Evolutionary conservation across 176 grass and related monocot species (phyloP).

Genomic region (Aegilops tauschii): DNA sequence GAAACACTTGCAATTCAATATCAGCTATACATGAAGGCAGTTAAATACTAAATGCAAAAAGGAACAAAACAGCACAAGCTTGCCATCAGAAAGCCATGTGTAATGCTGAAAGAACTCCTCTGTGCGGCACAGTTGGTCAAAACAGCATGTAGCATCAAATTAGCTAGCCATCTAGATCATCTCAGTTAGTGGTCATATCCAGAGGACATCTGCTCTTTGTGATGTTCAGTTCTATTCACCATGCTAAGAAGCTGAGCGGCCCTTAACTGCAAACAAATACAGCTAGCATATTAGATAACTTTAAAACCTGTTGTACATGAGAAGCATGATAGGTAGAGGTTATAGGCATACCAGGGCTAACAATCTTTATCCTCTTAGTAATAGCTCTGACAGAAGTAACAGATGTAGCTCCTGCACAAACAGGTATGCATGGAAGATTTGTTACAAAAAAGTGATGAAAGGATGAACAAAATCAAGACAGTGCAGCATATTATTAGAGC

Average conservation of each 20-base stretch:
- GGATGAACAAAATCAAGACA: not conserved
- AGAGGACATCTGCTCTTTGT: not conserved
- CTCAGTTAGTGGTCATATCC: conserved; percentile 22
- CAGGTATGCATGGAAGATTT: conserved; percentile 1
- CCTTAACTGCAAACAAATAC: conserved; percentile 44
- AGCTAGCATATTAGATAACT: not conserved
- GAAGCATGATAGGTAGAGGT: not conserved
- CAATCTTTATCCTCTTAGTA: conserved; percentile 85
- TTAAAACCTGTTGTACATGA: not conserved
- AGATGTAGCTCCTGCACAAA: conserved; percentile 46
- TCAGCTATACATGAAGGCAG: conserved; percentile 16
- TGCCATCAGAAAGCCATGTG: not conserved
- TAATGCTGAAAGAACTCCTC: not conserved
- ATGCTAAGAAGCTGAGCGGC: conserved; percentile 1
- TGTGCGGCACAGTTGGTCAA: not conserved
- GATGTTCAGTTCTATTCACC: not conserved
- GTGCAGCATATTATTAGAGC: conserved; percentile 12
- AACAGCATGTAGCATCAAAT: not conserved
- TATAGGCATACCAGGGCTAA: conserved; percentile 63
- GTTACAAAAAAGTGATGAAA: conserved; percentile 1
- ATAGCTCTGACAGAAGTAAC: conserved; percentile 77
- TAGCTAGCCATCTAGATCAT: conserved; percentile 31
- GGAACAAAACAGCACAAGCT: not conserved
- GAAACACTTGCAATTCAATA: not conserved
- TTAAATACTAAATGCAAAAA: not conserved